Evolutionary conservation across 768 basidiomycete species (phyloP).

Genomic region (Hypholoma fasciculare): DNA sequence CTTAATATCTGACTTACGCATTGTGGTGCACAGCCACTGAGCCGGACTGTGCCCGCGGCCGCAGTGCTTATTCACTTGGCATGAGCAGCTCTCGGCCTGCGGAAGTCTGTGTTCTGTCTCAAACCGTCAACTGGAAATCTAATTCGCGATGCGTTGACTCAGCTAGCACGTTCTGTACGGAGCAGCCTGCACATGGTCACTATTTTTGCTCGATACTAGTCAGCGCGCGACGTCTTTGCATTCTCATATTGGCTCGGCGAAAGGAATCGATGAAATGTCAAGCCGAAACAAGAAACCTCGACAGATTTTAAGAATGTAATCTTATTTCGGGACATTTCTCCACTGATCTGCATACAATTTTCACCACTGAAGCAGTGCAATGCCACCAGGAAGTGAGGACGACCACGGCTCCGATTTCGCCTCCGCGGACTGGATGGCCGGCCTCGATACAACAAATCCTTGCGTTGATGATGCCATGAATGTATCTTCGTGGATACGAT

Average conservation of each 20-base stretch:
- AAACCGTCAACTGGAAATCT: background rate
- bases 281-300: background rate
- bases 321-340: background rate
- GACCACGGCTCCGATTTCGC: background rate
- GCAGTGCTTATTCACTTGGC: background rate
- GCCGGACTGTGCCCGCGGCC: background rate
- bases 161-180: background rate
- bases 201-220: background rate
- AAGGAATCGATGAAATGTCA: background rate
- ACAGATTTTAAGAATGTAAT: background rate
- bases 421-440: background rate
- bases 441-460: constrained; percentile 13
- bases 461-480: constrained; percentile 16
- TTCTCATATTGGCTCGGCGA: background rate
- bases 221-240: background rate
- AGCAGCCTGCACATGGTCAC: background rate
- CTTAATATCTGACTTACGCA: constrained; percentile 4
- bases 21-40: constrained; percentile 1
- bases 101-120: background rate
- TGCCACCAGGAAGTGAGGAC: constrained; percentile 7
- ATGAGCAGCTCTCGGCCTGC: background rate
- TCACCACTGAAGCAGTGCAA: constrained; percentile 2
- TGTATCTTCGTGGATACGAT: constrained; percentile 5
- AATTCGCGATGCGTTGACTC: background rate
- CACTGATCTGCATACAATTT: background rate